Percentiles rank a stretch among this genome's conserved stretches.
phyloP scores from a whole-genome alignment of 2,329 filamentous ascomycete genomes.

The Beauveria rudraprayagi region DNA sequence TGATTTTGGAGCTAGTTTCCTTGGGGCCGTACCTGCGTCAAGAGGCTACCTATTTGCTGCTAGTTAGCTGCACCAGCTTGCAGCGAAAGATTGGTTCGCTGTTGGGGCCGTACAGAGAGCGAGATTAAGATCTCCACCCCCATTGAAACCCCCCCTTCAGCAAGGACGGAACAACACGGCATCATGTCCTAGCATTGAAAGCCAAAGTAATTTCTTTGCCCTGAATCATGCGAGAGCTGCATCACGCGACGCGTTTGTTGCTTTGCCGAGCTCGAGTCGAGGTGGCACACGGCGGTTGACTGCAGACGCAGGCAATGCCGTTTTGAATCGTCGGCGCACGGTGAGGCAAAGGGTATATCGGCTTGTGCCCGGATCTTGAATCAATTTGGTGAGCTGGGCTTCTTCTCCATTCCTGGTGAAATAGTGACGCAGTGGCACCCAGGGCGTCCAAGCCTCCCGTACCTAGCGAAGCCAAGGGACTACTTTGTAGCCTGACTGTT shows the following conservation, averaged over 20 bases:
- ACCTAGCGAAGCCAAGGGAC: background rate
- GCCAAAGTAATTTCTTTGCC: background rate
- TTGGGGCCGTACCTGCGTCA: conserved; percentile 3
- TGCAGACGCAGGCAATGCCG: background rate
- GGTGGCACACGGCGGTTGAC: background rate
- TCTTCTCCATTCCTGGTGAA: background rate
- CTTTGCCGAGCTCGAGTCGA: background rate
- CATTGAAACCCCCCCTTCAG: background rate
- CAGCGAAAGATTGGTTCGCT: background rate
- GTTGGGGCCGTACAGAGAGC: background rate
- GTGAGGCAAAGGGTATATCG: background rate
- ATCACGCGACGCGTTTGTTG: conserved; percentile 10
- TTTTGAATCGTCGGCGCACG: background rate
- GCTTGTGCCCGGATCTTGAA: background rate
- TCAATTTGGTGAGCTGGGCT: background rate
- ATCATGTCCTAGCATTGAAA: background rate
- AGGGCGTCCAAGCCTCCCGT: background rate
- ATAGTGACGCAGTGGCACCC: background rate
- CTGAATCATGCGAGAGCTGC: background rate
- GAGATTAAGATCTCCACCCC: conserved; percentile 3
- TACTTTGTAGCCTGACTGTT: background rate
- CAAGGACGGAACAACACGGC: conserved; percentile 1
- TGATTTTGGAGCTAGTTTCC: background rate
- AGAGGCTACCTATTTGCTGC: background rate
- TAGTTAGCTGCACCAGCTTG: background rate